Conservation (phyloP, 2,329 filamentous ascomycete genomes). For the Neodidymelliopsis sp. region DNA sequence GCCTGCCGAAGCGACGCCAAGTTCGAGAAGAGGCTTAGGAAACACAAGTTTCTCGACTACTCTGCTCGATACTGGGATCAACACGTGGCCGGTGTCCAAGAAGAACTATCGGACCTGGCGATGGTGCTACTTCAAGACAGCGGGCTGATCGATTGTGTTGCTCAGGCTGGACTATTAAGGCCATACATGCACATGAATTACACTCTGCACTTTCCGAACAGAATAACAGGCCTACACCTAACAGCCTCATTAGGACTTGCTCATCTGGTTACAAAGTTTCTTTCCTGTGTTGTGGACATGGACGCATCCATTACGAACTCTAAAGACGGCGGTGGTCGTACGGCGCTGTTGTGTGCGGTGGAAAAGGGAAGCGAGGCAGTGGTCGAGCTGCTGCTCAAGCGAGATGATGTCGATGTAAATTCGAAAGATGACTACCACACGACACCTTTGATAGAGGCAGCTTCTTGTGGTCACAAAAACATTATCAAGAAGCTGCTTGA, state of each 20-base stretch:
- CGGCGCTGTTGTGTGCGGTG: slow-evolving; percentile 9
- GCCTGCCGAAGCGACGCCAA: slow-evolving; percentile 21
- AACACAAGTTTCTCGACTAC: slow-evolving; percentile 37
- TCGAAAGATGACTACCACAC: too few relatives aligned
- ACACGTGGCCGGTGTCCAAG: slow-evolving; percentile 24
- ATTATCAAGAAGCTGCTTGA: background rate
- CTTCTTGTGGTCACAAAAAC: background rate
- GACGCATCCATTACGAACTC: background rate
- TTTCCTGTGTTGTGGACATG: background rate
- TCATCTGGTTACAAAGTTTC: background rate
- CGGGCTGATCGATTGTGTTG: slow-evolving; percentile 4
- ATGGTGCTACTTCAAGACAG: slow-evolving; percentile 12
- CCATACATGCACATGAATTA: slow-evolving; percentile 1
- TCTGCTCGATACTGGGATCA: slow-evolving; percentile 34
- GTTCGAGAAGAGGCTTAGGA: slow-evolving; percentile 22
- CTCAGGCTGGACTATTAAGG: slow-evolving; percentile 7
- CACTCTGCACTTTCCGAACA: background rate
- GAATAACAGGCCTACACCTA: background rate
- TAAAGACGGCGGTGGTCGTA: background rate
- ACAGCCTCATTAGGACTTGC: background rate
- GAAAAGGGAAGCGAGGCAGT: slow-evolving; percentile 8
- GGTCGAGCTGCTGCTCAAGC: slow-evolving; percentile 16
- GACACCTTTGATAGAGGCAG: too few relatives aligned
- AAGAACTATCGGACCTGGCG: slow-evolving; percentile 13
- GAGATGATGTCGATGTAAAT: slow-evolving; percentile 14